A percentile compares a stretch with the other conserved stretches of the same genome.
Conservation (phyloP, 2,329 filamentous ascomycete genomes). For the Lomentospora prolificans region DNA sequence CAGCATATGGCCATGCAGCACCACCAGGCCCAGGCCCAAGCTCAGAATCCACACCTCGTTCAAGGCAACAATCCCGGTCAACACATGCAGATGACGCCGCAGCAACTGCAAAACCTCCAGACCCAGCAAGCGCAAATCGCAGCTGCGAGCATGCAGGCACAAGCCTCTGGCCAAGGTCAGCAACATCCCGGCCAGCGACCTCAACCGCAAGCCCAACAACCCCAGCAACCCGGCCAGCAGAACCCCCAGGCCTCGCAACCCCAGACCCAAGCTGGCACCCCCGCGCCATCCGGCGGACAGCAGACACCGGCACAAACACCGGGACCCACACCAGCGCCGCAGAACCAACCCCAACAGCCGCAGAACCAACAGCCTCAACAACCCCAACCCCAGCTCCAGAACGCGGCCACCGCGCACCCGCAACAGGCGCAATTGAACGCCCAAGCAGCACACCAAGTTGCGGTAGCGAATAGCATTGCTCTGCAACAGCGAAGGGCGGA, state of each 20-base stretch:
- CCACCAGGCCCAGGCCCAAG: slow-evolving; percentile 17
- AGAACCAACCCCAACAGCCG: slow-evolving; percentile 24
- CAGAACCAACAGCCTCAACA: slow-evolving; percentile 27
- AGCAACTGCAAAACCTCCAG: slow-evolving; percentile 16
- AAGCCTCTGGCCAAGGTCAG: slow-evolving; percentile 14
- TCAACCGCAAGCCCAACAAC: slow-evolving; percentile 12
- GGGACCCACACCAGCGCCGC: slow-evolving; percentile 26
- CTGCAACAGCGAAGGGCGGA: slow-evolving; percentile 40
- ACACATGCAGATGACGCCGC: slow-evolving; percentile 36
- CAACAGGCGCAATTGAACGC: slow-evolving; percentile 22
- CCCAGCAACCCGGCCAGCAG: slow-evolving; percentile 30
- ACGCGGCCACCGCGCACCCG: slow-evolving; percentile 20
- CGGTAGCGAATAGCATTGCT: slow-evolving; percentile 22
- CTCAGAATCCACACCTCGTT: slow-evolving; percentile 28
- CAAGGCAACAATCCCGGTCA: slow-evolving; percentile 35
- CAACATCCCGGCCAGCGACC: slow-evolving; percentile 11
- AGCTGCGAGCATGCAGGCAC: slow-evolving; percentile 13
- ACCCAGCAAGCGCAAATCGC: slow-evolving; percentile 10
- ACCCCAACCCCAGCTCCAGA: slow-evolving; percentile 26
- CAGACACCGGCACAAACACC: slow-evolving; percentile 39
- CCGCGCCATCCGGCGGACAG: slow-evolving; percentile 29
- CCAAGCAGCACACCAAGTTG: slow-evolving; percentile 24
- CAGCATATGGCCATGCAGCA: slow-evolving; percentile 39
- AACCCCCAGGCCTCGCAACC: slow-evolving; percentile 37
- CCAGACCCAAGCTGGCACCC: slow-evolving; percentile 31